These are phyloP conservation scores for Solanum lycopersicoides DNA, from an alignment of 257 asterid species.

Conservation along the genomic window DNA sequence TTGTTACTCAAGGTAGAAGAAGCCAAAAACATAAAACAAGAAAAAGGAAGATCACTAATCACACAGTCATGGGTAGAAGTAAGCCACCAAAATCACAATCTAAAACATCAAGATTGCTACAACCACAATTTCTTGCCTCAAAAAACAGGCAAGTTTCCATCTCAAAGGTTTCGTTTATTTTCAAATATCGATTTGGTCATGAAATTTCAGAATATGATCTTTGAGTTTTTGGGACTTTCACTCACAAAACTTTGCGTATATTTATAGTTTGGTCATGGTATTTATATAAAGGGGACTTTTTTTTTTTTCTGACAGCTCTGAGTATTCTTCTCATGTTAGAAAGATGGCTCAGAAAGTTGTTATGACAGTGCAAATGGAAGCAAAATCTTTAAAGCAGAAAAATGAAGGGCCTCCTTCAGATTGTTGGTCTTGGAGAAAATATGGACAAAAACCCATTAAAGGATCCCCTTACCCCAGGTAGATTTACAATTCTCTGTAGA, in stretches of 20 bases:
- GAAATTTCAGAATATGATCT: not conserved
- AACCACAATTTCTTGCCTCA: constrained; percentile 20
- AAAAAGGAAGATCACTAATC: not conserved
- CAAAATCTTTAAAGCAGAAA: constrained; percentile 32
- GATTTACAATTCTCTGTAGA: constrained; percentile 8
- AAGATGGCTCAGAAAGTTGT: constrained; percentile 42
- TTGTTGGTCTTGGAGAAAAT: constrained; percentile 73
- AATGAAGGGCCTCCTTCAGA: constrained; percentile 56
- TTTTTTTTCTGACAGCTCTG: not conserved
- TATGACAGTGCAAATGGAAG: constrained; percentile 44
- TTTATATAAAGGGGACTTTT: not conserved
- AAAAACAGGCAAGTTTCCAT: constrained; percentile 27
- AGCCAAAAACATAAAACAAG: not conserved
- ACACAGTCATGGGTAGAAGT: constrained; percentile 13
- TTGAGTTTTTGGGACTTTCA: not conserved
- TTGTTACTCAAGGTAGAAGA: not conserved
- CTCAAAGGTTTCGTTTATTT: not conserved
- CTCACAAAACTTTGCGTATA: not conserved
- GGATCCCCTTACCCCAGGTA: constrained; percentile 73
- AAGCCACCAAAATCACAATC: constrained; percentile 6
- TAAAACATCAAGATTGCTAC: not conserved
- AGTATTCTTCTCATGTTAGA: constrained; percentile 18
- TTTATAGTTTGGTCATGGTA: not conserved
- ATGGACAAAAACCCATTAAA: constrained; percentile 76
- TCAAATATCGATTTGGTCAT: not conserved